phyloP scores from a whole-genome alignment of 495 filamentous ascomycete genomes.

The Aspergillus olivimuriae region DNA sequence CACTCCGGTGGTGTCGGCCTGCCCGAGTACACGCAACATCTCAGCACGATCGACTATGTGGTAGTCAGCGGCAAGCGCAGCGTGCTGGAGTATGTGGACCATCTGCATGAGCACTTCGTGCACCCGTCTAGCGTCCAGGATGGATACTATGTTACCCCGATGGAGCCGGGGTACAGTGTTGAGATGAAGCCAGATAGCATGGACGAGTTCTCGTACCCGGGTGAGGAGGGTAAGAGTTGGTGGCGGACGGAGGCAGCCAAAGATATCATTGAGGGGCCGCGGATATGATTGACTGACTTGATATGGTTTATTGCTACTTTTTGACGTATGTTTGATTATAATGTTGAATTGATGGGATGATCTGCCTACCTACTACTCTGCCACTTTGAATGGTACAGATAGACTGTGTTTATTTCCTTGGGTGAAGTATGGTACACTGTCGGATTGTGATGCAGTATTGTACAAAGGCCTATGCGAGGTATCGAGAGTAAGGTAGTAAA shows the following conservation, averaged over 20 bases:
- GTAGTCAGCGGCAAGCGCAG: conserved; percentile 75
- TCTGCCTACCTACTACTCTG: no score
- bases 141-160: conserved; percentile 83
- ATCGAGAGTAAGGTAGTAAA: no score
- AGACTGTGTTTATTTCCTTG: no score
- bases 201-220: conserved; percentile 69
- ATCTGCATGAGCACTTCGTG: conserved; percentile 89
- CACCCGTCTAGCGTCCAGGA: conserved; percentile 73
- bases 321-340: conserved; percentile 17
- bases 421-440: no score
- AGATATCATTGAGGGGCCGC: conserved; percentile 53
- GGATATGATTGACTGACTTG: conserved; percentile 24
- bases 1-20: conserved; percentile 87
- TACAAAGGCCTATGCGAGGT: no score
- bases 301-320: conserved; percentile 17
- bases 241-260: conserved; percentile 69
- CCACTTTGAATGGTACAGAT: no score
- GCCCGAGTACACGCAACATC: conserved; percentile 90
- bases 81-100: conserved; percentile 87
- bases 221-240: conserved; percentile 70
- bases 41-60: conserved; percentile 92
- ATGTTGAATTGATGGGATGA: no score
- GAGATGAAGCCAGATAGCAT: conserved; percentile 91
- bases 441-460: no score
- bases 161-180: conserved; percentile 76